Evolutionary conservation across 163 green algal genomes (phyloP), one percentile per base, ranked within the genome.

Genomic region (Chlamydomonas reinhardtii): DNA sequence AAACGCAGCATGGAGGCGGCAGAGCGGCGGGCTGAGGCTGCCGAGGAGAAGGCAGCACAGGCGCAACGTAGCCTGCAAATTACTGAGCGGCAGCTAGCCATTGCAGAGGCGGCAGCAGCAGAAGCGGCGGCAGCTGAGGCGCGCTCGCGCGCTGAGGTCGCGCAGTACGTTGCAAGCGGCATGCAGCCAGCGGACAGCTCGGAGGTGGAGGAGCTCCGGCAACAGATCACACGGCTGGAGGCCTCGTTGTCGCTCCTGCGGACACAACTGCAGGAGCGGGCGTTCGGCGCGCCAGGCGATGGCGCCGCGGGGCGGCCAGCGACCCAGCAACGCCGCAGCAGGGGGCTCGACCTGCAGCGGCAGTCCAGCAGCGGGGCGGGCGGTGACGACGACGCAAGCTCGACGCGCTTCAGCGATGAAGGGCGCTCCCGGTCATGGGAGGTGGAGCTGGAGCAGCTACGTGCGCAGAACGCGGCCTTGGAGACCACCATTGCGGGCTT

Each of bases 161-260:
- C n/a, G 12, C 74, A 54, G 20, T 35, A 17, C 2, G 32, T 29
- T 29, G 52, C 43, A 48, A 66, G 73, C 48, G 20, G 48, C 48
- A 56, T 56, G 52, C 77, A 84, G 77, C 77, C 32, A 0, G 79
- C 69, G 16, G 79, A 85, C 34, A 85, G 39, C 24, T n/a, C 79
- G 32, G 79, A 85, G 52, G 79, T 85, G 25, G 4, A 72, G 31
- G 68, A 77, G 79, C 54, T 85, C 52, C 66, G 79, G 0, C 32
- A 43, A 2, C 27, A 85, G 32, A 85, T 85, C 31, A 24, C 79
- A 15, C 79, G 79, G 4, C 32, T 85, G 3, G 79, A 85, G 32
- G 66, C 31, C 0, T 75, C 79, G 17, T 52, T 85, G 5, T 85
- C 79, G 35, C 52, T 20, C 24, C 79, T 85, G 24, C 68, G 79